Conservation (phyloP, 768 basidiomycete species). For the Tricholoma terreum region DNA sequence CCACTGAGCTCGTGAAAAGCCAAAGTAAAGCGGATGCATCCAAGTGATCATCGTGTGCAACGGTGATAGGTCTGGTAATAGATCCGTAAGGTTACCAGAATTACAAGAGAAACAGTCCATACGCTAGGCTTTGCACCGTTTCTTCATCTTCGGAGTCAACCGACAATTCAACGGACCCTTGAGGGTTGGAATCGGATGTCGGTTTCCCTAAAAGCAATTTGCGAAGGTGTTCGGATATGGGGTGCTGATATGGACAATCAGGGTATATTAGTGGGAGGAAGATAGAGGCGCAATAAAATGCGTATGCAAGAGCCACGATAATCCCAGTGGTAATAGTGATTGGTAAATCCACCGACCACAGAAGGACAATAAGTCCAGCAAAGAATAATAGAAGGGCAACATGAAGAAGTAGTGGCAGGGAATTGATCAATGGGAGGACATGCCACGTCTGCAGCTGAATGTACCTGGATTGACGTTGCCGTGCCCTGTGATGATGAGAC, state of each 20-base stretch:
- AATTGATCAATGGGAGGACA: slow-evolving; percentile 37
- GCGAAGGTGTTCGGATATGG: slow-evolving; percentile 35
- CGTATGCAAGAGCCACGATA: slow-evolving; percentile 34
- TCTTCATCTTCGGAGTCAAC: not conserved
- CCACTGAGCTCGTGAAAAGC: slow-evolving; percentile 34
- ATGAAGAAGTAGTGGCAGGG: slow-evolving; percentile 39
- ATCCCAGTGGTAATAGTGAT: slow-evolving; percentile 32
- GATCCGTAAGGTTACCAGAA: not conserved
- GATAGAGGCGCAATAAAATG: slow-evolving; percentile 36
- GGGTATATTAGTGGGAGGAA: slow-evolving; percentile 38
- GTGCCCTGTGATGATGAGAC: slow-evolving; percentile 34
- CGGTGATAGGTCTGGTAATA: not conserved
- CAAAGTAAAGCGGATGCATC: slow-evolving; percentile 38
- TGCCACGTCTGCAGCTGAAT: slow-evolving; percentile 36
- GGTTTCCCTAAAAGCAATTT: slow-evolving; percentile 5
- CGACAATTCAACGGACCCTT: not conserved
- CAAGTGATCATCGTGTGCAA: slow-evolving; percentile 26
- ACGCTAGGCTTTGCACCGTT: not conserved
- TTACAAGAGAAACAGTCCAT: not conserved
- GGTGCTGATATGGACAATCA: slow-evolving; percentile 40
- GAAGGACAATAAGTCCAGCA: slow-evolving; percentile 37
- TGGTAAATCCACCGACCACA: slow-evolving; percentile 35
- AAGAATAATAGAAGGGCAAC: slow-evolving; percentile 41
- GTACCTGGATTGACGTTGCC: slow-evolving; percentile 35
- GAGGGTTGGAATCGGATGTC: not conserved